phyloP scores from a whole-genome alignment of 768 basidiomycete species.

The Strobilomyces dryophilus region DNA sequence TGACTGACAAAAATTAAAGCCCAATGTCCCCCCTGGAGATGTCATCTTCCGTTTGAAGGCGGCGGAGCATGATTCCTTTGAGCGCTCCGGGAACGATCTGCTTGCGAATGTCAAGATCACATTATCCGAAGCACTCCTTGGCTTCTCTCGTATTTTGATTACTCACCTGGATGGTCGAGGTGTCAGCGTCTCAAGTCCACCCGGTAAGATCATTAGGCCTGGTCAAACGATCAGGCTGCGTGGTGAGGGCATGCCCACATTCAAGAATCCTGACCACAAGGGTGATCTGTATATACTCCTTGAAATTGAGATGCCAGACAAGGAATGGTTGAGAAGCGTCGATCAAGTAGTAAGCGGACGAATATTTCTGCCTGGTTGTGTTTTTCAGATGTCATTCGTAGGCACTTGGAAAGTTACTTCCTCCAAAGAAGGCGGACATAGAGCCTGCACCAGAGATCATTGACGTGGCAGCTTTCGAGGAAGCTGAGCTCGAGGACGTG shows the following conservation, averaged over 20 bases:
- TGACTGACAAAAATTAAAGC: slow-evolving; percentile 45
- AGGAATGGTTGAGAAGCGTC: slow-evolving; percentile 67
- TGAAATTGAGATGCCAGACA: slow-evolving; percentile 84
- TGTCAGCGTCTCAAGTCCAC: slow-evolving; percentile 71
- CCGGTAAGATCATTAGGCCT: slow-evolving; percentile 70
- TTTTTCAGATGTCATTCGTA: slow-evolving; percentile 28
- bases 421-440: slow-evolving; percentile 71
- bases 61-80: slow-evolving; percentile 71
- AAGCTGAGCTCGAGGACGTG: slow-evolving; percentile 78
- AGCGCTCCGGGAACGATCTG: slow-evolving; percentile 78
- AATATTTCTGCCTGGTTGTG: neutral
- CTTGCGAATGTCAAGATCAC: slow-evolving; percentile 80
- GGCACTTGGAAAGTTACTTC: slow-evolving; percentile 64
- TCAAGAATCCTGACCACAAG: slow-evolving; percentile 59
- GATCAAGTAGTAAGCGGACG: slow-evolving; percentile 49
- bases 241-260: slow-evolving; percentile 87
- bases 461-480: slow-evolving; percentile 68
- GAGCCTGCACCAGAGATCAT: slow-evolving; percentile 69
- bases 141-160: slow-evolving; percentile 88
- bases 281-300: slow-evolving; percentile 84
- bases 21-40: slow-evolving; percentile 83
- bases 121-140: slow-evolving; percentile 89
- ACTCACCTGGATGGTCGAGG: slow-evolving; percentile 93
- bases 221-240: slow-evolving; percentile 71
- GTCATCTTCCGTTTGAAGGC: slow-evolving; percentile 79